Evolutionary conservation across 768 basidiomycete genomes (phyloP).

Genomic region (Kwoniella dendrophila): DNA sequence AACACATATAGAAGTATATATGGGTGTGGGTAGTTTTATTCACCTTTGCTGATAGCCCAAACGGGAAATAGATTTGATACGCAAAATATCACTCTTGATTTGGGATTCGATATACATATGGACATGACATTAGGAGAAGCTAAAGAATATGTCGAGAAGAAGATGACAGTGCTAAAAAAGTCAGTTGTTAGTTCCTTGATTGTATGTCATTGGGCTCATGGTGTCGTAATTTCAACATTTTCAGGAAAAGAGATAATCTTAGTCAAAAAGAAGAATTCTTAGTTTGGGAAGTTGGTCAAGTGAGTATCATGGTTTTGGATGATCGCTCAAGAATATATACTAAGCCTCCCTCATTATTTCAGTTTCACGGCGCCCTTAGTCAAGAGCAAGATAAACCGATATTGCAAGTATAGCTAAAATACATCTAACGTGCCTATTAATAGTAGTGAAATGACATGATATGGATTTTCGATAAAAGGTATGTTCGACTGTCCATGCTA

Average conservation of each 20-base stretch:
- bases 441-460: too few species aligned
- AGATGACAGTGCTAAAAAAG: slow-evolving; percentile 29
- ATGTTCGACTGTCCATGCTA: too few species aligned
- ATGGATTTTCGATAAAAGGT: too few species aligned
- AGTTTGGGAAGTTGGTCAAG: slow-evolving; percentile 39
- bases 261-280: slow-evolving; percentile 25
- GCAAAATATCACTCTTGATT: slow-evolving; percentile 23
- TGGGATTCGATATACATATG: slow-evolving; percentile 36
- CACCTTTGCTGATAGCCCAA: neutral
- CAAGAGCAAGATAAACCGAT: too few species aligned
- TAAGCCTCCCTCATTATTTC: too few species aligned
- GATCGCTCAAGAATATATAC: neutral
- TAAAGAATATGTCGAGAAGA: slow-evolving; percentile 19
- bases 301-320: slow-evolving; percentile 1
- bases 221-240: neutral
- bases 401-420: too few species aligned
- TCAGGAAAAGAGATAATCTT: slow-evolving; percentile 16
- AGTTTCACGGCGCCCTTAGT: neutral
- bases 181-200: slow-evolving; percentile 1
- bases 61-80: slow-evolving; percentile 19
- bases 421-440: too few species aligned
- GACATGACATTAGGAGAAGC: slow-evolving; percentile 26
- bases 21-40: too few species aligned
- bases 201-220: neutral
- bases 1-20: too few species aligned